Conservation (phyloP, 441 rosid genomes). For the Syzygium syzygioides region DNA sequence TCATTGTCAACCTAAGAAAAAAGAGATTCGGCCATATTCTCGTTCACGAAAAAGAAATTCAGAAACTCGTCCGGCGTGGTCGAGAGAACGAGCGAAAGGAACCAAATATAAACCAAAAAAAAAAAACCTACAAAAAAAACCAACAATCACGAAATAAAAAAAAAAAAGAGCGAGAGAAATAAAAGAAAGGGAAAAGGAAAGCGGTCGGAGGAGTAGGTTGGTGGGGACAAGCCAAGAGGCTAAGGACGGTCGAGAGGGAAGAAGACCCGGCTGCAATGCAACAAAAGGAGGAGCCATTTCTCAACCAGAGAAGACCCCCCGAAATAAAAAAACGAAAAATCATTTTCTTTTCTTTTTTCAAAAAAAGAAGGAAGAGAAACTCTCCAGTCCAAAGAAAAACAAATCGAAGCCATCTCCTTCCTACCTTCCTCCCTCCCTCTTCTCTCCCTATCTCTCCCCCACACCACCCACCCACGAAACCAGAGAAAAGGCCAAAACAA, state of each 20-base stretch:
- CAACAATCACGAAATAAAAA: background rate
- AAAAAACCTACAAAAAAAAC: background rate
- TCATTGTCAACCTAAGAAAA: background rate
- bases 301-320: background rate
- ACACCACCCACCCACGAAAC: background rate
- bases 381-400: background rate
- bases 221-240: background rate
- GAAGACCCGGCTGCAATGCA: background rate
- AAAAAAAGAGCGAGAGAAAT: background rate
- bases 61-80: background rate
- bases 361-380: no score
- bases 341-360: background rate
- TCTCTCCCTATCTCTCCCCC: background rate
- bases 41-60: slow-evolving; percentile 13
- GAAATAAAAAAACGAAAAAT: background rate
- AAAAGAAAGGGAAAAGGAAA: slow-evolving; percentile 17
- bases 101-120: background rate
- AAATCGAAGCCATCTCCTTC: background rate
- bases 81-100: background rate
- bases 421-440: no score
- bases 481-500: background rate
- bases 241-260: background rate
- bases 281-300: background rate
- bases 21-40: background rate
- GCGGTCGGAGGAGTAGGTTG: background rate